Evolutionary conservation across 192 early-diverging fungal genomes (phyloP), one percentile per base, ranked within the genome.

Genomic region (Linnemannia hyalina): DNA sequence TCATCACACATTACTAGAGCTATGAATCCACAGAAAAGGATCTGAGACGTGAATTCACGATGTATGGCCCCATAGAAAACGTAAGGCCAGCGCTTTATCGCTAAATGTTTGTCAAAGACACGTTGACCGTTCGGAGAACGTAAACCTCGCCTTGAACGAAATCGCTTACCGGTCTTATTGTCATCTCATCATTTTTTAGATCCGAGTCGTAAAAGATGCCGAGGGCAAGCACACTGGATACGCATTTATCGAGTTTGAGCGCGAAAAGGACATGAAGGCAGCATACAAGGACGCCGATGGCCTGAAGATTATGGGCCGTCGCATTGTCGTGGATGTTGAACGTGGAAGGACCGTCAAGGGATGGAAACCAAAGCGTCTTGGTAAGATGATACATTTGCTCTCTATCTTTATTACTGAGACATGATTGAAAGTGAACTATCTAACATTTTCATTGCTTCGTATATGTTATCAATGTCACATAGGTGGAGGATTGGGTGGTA

Each of bases 301-400:
- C 5, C 88, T 95, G 73, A 96, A 97, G 80, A 92, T 99, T 32
- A 89, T 95, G 63, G 96, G 95, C 35, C 93, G 96, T 32, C 93
- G 97, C 47, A 90, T 98, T 32, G 88, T 98, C 29, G 97, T 98
- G 3, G 98, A 99, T 86, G 97, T 99, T 36, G 98, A 99, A 85
- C 94, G 97, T 75, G 98, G 97, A 6, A 92, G 98, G 55, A 99
- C 98, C 5, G 98, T 99, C 18, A 97, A 97, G 80, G 97, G 95
- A 70, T 99, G 98, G 98, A 90, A 90, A 63, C 98, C 98, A 36
- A 93, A 95, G 72, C 91, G 95, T n/a, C 87, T 97, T 8, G 95
- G 94, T 76, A 85, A 85, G 63, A 60, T 60, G 60, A 65, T 29
- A 29, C 26, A n/a, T 46, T 29, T 80, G 29, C 44, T 74, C 38